Evolutionary conservation across 2,329 filamentous ascomycete genomes (phyloP).

Genomic region (Aspergillus fumigatiaffinis): DNA sequence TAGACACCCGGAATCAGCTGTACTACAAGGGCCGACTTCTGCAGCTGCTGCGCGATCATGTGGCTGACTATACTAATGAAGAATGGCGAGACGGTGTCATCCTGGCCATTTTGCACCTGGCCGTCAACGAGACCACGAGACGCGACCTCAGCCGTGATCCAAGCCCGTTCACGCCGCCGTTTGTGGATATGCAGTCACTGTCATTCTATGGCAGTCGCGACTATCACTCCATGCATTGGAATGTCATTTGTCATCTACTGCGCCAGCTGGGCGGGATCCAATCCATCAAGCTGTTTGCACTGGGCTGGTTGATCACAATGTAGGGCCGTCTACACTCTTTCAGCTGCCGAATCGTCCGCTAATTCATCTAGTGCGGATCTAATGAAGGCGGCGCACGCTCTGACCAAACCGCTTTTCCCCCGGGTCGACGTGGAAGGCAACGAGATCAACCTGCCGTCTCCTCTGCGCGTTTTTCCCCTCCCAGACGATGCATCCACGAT

Average conservation of each 20-base stretch:
- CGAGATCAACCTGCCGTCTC: neutral
- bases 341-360: neutral
- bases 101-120: slow-evolving; percentile 5
- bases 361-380: neutral
- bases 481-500: neutral
- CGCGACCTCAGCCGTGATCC: slow-evolving; percentile 2
- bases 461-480: neutral
- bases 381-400: slow-evolving; percentile 2
- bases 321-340: neutral
- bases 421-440: neutral
- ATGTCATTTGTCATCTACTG: slow-evolving; percentile 3
- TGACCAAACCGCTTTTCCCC: slow-evolving; percentile 5
- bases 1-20: slow-evolving; percentile 6
- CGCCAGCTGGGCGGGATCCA: slow-evolving; percentile 3
- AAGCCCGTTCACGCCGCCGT: slow-evolving; percentile 5
- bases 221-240: slow-evolving; percentile 7
- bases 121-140: slow-evolving; percentile 2
- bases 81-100: slow-evolving; percentile 2
- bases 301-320: slow-evolving; percentile 2
- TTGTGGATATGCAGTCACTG: neutral
- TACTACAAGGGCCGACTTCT: slow-evolving; percentile 3
- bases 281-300: neutral
- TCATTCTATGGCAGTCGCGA: slow-evolving; percentile 7
- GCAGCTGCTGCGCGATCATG: neutral
- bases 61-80: neutral